Percentiles rank a stretch among this genome's conserved stretches.
Conservation (phyloP, 1,139 yeast species). For the Diutina neorugosa region DNA sequence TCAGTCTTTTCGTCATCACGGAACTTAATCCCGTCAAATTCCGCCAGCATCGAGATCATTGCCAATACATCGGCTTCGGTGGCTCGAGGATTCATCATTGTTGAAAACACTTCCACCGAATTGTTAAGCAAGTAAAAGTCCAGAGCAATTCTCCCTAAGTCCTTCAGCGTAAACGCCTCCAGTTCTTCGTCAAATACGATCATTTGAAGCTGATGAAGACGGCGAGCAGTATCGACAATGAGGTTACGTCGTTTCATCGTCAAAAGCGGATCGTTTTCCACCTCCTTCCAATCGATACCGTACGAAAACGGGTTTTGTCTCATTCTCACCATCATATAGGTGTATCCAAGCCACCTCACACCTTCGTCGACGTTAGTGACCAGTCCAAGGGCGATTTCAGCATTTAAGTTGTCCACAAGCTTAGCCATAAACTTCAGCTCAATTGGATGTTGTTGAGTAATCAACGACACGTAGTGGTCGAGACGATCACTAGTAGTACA, state of each 20-base stretch:
- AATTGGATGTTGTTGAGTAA: slow-evolving; percentile 93
- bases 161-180: slow-evolving; percentile 71
- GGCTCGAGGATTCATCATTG: slow-evolving; percentile 71
- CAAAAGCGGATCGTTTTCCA: slow-evolving; percentile 72
- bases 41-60: slow-evolving; percentile 86
- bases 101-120: slow-evolving; percentile 82
- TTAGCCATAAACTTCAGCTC: slow-evolving; percentile 74
- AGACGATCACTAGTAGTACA: slow-evolving; percentile 74
- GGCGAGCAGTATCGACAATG: slow-evolving; percentile 69
- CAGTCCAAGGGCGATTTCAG: slow-evolving; percentile 90
- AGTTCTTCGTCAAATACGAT: slow-evolving; percentile 82
- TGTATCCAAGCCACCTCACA: slow-evolving; percentile 92
- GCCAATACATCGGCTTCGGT: slow-evolving; percentile 88
- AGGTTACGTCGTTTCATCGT: slow-evolving; percentile 63
- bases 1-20: slow-evolving; percentile 83
- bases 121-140: slow-evolving; percentile 83
- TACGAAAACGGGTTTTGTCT: slow-evolving; percentile 85
- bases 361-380: slow-evolving; percentile 94
- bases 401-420: slow-evolving; percentile 84
- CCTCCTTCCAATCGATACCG: slow-evolving; percentile 84
- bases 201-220: slow-evolving; percentile 82
- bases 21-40: slow-evolving; percentile 80
- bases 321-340: slow-evolving; percentile 91
- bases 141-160: slow-evolving; percentile 87
- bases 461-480: slow-evolving; percentile 75